A percentile compares a stretch with the other conserved stretches of the same genome.
Conservation (phyloP, 345 rosid genomes). For the Eucalyptus victrix region DNA sequence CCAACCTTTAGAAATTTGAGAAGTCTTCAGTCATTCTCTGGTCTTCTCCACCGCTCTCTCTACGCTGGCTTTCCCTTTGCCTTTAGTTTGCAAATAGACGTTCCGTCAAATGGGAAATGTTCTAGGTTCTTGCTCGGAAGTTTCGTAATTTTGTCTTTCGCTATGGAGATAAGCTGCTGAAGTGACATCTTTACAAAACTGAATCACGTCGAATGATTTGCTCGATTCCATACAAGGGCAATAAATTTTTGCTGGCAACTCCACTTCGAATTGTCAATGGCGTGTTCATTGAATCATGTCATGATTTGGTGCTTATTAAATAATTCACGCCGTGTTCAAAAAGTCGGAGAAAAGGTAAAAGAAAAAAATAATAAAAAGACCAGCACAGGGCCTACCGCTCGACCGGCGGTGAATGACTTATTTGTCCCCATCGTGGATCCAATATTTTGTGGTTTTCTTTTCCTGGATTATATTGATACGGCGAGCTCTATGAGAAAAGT, state of each 20-base stretch:
- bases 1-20: neutral
- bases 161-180: rapidly evolving
- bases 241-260: neutral
- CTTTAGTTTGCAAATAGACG: rapidly evolving
- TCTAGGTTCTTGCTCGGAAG: rapidly evolving
- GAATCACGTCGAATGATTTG: rapidly evolving
- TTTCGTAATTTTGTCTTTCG: neutral
- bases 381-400: too few relatives aligned
- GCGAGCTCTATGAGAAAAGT: too few relatives aligned
- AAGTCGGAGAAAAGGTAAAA: too few relatives aligned
- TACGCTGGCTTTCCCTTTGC: rapidly evolving
- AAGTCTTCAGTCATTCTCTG: neutral
- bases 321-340: too few relatives aligned
- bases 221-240: neutral
- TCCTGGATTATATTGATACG: rapidly evolving
- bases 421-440: rapidly evolving
- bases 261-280: neutral
- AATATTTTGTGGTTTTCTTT: too few relatives aligned
- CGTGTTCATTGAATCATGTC: neutral
- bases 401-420: too few relatives aligned
- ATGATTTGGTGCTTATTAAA: too few relatives aligned
- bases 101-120: neutral
- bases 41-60: rapidly evolving
- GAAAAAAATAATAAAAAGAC: rapidly evolving
- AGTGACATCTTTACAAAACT: neutral